phyloP scores from a whole-genome alignment of 2,329 filamentous ascomycete species.

The Drechmeria coniospora region DNA sequence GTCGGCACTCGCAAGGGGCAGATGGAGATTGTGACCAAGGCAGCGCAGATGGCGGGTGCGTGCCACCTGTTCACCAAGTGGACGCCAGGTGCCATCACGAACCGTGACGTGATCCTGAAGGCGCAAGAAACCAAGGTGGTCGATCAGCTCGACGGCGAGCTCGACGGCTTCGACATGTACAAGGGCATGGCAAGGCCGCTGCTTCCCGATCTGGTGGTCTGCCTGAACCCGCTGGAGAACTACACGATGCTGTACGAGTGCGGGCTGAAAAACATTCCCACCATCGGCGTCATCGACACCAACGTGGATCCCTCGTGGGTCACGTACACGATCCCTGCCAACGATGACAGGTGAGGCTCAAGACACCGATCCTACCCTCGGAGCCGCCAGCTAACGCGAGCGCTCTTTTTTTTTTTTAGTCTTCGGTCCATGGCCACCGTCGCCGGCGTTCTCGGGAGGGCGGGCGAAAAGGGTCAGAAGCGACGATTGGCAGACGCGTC shows the following conservation, averaged over 20 bases:
- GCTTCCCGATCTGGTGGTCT: slow-evolving; percentile 80
- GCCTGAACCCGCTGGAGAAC: slow-evolving; percentile 87
- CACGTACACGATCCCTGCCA: slow-evolving; percentile 90
- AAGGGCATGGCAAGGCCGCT: slow-evolving; percentile 48
- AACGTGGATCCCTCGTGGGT: slow-evolving; percentile 86
- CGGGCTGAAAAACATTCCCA: slow-evolving; percentile 72
- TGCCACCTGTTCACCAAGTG: slow-evolving; percentile 89
- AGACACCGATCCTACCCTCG: background rate
- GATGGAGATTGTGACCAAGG: slow-evolving; percentile 62
- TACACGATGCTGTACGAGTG: slow-evolving; percentile 84
- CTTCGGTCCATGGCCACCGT: slow-evolving; percentile 69
- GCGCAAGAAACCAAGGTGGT: slow-evolving; percentile 57
- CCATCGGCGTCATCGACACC: slow-evolving; percentile 88
- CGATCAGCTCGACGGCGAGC: slow-evolving; percentile 51
- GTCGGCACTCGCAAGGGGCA: slow-evolving; percentile 78
- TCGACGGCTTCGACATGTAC: slow-evolving; percentile 49
- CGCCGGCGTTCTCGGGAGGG: slow-evolving; percentile 69
- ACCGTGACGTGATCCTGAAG: slow-evolving; percentile 76
- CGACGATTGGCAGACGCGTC: slow-evolving; percentile 48
- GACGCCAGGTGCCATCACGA: slow-evolving; percentile 84
- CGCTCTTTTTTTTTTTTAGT: slow-evolving; percentile 27
- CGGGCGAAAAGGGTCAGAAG: slow-evolving; percentile 62
- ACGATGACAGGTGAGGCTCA: slow-evolving; percentile 67
- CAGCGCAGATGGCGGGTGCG: slow-evolving; percentile 60
- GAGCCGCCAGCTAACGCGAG: slow-evolving; percentile 9